Evolutionary conservation across 331 rosid species (phyloP).

Genomic region (Prunus yedoensis): DNA sequence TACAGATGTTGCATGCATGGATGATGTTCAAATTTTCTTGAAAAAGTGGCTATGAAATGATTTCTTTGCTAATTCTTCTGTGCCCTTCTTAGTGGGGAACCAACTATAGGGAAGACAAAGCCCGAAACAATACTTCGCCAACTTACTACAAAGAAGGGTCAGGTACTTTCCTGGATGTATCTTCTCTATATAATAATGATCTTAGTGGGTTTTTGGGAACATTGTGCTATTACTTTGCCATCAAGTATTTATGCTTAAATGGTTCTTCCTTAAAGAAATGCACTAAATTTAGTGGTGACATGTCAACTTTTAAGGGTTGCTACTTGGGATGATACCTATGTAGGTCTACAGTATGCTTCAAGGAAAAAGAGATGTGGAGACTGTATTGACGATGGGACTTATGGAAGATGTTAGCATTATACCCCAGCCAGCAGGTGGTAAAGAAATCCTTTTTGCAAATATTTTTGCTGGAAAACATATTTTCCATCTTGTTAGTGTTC

Average conservation of each 20-base stretch:
- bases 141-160: conserved; percentile 94
- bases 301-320: neutral
- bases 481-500: no score
- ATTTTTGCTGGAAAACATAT: no score
- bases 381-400: conserved; percentile 94
- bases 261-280: neutral
- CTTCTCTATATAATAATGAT: conserved; percentile 3
- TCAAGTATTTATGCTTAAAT: neutral
- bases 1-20: neutral
- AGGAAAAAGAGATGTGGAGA: conserved; percentile 95
- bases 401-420: no score
- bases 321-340: conserved; percentile 21
- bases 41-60: neutral
- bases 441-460: no score
- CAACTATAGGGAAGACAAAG: conserved; percentile 92
- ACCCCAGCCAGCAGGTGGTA: no score
- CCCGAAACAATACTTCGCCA: conserved; percentile 93
- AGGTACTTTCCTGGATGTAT: conserved; percentile 45
- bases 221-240: neutral
- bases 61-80: conserved; percentile 16
- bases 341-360: conserved; percentile 97
- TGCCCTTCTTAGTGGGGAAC: conserved; percentile 73
- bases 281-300: neutral
- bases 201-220: neutral
- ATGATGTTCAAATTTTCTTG: neutral